Conservation (phyloP, 495 filamentous ascomycete genomes). For the Neurospora pannonica region DNA sequence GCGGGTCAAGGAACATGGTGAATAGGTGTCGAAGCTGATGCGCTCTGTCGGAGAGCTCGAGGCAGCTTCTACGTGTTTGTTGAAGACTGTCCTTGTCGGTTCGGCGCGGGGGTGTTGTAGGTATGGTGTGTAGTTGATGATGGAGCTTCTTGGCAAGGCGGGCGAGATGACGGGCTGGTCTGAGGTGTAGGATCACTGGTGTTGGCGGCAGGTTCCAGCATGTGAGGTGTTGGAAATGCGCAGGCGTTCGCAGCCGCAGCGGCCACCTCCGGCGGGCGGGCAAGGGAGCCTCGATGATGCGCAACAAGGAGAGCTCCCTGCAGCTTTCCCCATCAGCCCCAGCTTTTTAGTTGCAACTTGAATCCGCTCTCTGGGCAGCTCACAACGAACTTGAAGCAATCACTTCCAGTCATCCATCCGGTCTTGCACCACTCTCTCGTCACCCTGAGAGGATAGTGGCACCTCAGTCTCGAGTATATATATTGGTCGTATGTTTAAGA, state of each 20-base stretch:
- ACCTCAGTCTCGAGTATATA: not conserved
- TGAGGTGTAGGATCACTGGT: not conserved
- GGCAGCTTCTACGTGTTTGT: not conserved
- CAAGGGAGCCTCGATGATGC: not conserved
- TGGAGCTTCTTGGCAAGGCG: not conserved
- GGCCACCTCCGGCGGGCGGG: not conserved
- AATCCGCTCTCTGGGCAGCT: not conserved
- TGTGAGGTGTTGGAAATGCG: not conserved
- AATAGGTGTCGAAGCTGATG: not conserved
- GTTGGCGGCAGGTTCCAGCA: not conserved
- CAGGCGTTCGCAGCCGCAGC: not conserved
- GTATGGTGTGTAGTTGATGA: not conserved
- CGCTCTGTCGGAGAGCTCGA: not conserved
- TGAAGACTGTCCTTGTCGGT: not conserved
- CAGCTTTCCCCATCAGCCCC: not conserved
- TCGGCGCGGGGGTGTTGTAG: not conserved
- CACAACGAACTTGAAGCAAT: not conserved
- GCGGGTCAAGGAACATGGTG: slow-evolving; percentile 70
- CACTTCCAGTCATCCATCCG: not conserved
- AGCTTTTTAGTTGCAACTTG: not conserved
- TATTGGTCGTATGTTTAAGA: not conserved
- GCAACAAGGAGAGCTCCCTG: not conserved
- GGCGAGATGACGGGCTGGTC: not conserved
- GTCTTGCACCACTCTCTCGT: not conserved
- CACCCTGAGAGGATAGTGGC: not conserved